Evolutionary conservation across 441 rosid species (phyloP).

Genomic region (Jatropha podagrica): DNA sequence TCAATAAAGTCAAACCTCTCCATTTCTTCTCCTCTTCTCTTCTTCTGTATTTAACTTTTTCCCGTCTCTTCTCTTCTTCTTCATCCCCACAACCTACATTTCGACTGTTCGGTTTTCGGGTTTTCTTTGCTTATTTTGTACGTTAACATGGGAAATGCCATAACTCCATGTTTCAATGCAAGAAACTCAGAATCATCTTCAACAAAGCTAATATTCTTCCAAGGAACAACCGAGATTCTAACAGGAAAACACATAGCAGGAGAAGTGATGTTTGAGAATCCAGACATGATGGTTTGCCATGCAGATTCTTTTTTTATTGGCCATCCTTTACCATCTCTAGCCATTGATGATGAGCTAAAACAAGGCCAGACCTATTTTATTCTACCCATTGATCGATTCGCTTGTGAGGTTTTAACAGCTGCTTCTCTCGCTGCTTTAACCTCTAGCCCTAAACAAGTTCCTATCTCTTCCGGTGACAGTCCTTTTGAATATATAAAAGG

Average conservation of each 20-base stretch:
- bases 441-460: conserved; percentile 33
- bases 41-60: conserved; percentile 6
- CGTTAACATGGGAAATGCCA: conserved; percentile 42
- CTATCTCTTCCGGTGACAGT: conserved; percentile 47
- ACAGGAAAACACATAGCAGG: conserved; percentile 66
- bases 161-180: conserved; percentile 41
- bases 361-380: conserved; percentile 77
- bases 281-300: conserved; percentile 70
- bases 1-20: conserved; percentile 31
- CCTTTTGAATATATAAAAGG: conserved; percentile 69
- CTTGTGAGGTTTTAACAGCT: conserved; percentile 46
- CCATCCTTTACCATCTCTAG: conserved; percentile 58
- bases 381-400: conserved; percentile 69
- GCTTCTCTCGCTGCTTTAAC: conserved; percentile 58
- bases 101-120: not conserved
- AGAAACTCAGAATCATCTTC: conserved; percentile 15
- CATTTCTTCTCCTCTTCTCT: not conserved
- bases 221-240: conserved; percentile 51
- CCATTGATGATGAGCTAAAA: conserved; percentile 63
- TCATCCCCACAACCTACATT: not conserved
- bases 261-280: conserved; percentile 83
- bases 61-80: conserved; percentile 15
- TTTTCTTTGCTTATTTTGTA: not conserved
- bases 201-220: conserved; percentile 54
- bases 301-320: conserved; percentile 88